A percentile compares a stretch with the other conserved stretches of the same genome.
Evolutionary conservation across 208 protist genomes (phyloP).

Genomic region (Wallacemonas sp.): DNA sequence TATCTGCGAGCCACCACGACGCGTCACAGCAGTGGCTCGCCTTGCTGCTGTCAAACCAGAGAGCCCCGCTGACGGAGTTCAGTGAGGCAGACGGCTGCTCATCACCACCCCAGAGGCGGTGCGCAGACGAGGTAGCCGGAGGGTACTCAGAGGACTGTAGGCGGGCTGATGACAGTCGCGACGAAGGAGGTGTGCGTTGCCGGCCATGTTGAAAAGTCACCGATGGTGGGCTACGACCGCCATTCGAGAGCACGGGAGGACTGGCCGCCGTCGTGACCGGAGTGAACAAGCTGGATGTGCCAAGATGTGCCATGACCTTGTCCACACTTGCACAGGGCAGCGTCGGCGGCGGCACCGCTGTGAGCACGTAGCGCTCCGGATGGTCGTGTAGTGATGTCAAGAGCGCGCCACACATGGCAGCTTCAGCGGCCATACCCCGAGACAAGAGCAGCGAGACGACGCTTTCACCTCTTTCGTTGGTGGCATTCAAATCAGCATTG

Average conservation of each 20-base stretch:
- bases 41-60: not conserved
- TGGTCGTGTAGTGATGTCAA: conserved; percentile 8
- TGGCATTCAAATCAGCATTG: conserved; percentile 35
- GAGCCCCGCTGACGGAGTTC: not conserved
- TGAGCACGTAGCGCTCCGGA: not conserved
- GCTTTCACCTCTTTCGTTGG: conserved; percentile 20
- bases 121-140: not conserved
- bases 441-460: conserved; percentile 30
- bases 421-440: conserved; percentile 12
- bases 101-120: not conserved
- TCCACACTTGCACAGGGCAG: not conserved
- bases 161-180: not conserved
- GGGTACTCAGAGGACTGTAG: conserved; percentile 2
- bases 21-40: conserved; percentile 7
- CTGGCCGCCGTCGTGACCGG: too few species aligned
- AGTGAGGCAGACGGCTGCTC: not conserved
- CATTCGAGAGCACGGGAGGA: too few species aligned
- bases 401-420: conserved; percentile 5
- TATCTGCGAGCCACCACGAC: conserved; percentile 9
- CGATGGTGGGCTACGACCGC: not conserved
- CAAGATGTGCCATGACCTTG: not conserved
- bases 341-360: not conserved
- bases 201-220: not conserved
- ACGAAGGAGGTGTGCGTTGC: not conserved
- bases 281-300: not conserved